Percentiles rank a stretch among this genome's conserved stretches.
These are phyloP conservation scores for Phyllosticta citrichinensis DNA, from an alignment of 2,329 filamentous ascomycete species.

Conservation along the genomic window DNA sequence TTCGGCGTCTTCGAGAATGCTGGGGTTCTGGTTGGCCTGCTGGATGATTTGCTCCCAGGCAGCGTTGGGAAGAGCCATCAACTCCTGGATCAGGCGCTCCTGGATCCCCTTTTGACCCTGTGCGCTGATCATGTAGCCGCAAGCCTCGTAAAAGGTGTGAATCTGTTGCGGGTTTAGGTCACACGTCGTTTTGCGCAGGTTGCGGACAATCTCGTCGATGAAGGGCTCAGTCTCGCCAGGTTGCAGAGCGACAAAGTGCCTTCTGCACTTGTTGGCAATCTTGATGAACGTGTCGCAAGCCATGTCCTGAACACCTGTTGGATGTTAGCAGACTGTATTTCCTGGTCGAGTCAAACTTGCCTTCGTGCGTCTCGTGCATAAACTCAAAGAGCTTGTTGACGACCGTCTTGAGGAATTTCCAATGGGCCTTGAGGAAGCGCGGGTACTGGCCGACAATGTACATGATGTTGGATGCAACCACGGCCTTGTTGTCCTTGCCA, in stretches of 20 bases:
- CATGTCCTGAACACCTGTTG: conserved; percentile 89
- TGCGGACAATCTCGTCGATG: conserved; percentile 96
- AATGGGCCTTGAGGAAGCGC: conserved; percentile 95
- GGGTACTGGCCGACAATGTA: conserved; percentile 99
- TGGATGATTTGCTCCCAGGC: conserved; percentile 95
- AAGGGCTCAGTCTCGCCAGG: conserved; percentile 92
- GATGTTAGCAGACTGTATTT: not conserved
- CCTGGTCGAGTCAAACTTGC: conserved; percentile 35
- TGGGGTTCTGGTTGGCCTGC: conserved; percentile 73
- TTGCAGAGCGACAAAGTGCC: conserved; percentile 93
- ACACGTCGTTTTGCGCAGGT: conserved; percentile 88
- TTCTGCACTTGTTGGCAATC: conserved; percentile 94
- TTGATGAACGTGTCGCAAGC: conserved; percentile 99
- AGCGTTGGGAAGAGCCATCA: conserved; percentile 87
- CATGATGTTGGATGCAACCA: conserved; percentile 99
- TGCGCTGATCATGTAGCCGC: conserved; percentile 97
- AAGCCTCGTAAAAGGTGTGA: conserved; percentile 98
- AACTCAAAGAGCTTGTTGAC: conserved; percentile 99
- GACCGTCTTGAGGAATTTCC: conserved; percentile 99
- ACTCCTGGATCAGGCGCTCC: conserved; percentile 77
- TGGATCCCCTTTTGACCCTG: conserved; percentile 93
- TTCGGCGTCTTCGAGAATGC: conserved; percentile 80
- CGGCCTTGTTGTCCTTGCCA: conserved; percentile 98
- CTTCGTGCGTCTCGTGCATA: conserved; percentile 99
- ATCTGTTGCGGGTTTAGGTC: conserved; percentile 95